phyloP scores from a whole-genome alignment of 1,284 basidiomycete genomes.

The Ceratobasidium papillatum region DNA sequence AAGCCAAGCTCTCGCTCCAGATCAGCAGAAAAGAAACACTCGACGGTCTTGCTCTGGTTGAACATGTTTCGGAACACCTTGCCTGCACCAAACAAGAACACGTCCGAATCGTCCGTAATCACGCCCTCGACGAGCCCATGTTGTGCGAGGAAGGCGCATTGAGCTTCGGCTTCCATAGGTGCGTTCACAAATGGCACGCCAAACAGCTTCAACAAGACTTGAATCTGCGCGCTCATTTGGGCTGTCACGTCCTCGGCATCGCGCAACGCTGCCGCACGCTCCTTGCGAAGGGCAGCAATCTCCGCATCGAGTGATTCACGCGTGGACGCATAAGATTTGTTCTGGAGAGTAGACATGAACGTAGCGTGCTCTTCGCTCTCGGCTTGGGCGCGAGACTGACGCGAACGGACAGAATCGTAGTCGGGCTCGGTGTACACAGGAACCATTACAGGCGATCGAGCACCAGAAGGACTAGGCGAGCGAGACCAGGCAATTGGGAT shows the following conservation, averaged over 20 bases:
- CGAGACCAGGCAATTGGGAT: conserved; percentile 61
- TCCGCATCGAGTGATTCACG: conserved; percentile 92
- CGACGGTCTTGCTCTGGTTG: conserved; percentile 98
- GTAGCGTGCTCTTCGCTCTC: conserved; percentile 92
- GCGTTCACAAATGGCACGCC: conserved; percentile 99
- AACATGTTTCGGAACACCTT: conserved; percentile 99
- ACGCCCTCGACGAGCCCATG: conserved; percentile 93
- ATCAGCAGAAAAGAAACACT: conserved; percentile 90
- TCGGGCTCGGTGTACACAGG: conserved; percentile 30
- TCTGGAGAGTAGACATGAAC: conserved; percentile 90
- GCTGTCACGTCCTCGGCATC: conserved; percentile 95
- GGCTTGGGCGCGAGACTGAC: conserved; percentile 57
- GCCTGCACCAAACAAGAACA: conserved; percentile 95
- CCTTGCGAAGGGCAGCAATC: conserved; percentile 81
- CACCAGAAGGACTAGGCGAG: conserved; percentile 57
- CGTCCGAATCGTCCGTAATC: conserved; percentile 99
- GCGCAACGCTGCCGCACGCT: conserved; percentile 87
- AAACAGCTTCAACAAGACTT: conserved; percentile 91
- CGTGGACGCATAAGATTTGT: conserved; percentile 80
- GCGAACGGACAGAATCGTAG: conserved; percentile 24
- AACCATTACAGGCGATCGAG: conserved; percentile 26
- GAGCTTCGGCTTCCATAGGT: conserved; percentile 99
- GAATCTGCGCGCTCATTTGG: conserved; percentile 95
- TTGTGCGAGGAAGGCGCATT: conserved; percentile 91
- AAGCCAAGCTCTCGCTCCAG: conserved; percentile 89